phyloP scores from a whole-genome alignment of 2,329 filamentous ascomycete species.

The Alternaria consortialis region DNA sequence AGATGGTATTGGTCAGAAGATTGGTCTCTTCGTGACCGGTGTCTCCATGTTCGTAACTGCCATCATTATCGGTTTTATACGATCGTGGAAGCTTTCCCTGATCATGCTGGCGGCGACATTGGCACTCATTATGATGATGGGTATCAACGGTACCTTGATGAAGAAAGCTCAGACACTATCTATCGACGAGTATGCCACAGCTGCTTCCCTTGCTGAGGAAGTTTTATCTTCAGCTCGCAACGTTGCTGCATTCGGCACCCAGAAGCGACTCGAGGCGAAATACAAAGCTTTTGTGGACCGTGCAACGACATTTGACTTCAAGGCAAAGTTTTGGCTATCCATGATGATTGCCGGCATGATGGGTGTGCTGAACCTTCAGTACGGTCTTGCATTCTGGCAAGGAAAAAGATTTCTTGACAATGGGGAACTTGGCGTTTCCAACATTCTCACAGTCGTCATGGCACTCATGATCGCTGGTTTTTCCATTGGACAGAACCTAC shows the following conservation, averaged over 20 bases:
- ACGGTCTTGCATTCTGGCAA: constrained; percentile 58
- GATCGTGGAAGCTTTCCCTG: constrained; percentile 90
- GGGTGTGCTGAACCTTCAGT: constrained; percentile 80
- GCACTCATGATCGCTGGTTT: constrained; percentile 93
- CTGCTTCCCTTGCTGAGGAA: constrained; percentile 90
- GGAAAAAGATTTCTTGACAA: constrained; percentile 64
- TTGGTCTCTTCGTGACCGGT: constrained; percentile 47
- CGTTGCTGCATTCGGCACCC: constrained; percentile 89
- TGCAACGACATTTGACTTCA: constrained; percentile 80
- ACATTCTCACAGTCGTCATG: constrained; percentile 86
- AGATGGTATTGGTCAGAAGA: constrained; percentile 73
- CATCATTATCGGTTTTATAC: constrained; percentile 90
- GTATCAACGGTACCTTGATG: constrained; percentile 75
- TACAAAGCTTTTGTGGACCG: constrained; percentile 79
- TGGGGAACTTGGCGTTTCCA: constrained; percentile 69
- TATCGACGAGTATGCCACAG: constrained; percentile 80
- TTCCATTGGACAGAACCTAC: constrained; percentile 74
- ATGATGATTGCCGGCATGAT: constrained; percentile 87
- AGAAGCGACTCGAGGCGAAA: constrained; percentile 86
- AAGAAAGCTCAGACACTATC: constrained; percentile 78
- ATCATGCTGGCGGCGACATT: constrained; percentile 84
- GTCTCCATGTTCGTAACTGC: constrained; percentile 75
- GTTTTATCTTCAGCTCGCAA: constrained; percentile 94
- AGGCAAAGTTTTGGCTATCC: constrained; percentile 75
- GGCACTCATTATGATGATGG: constrained; percentile 81